Base-by-base conservation (phyloP, 805 yeast species). In the Monosporozyma solicola region DNA sequence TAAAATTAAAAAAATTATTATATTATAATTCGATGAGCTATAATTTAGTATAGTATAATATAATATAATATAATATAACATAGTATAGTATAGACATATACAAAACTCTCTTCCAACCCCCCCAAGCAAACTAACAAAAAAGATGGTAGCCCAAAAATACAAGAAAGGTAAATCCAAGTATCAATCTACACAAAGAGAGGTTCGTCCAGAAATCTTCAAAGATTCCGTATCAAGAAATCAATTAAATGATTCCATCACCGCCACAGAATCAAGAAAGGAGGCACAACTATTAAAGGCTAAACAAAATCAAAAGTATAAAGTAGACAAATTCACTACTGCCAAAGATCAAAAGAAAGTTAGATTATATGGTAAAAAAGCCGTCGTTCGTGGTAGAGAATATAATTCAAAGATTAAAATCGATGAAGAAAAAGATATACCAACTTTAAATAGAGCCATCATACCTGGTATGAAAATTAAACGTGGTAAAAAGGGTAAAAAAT, bases 401-500 rank as follows among this genome's bases (percentile, higher is more conserved):
- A 58, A 54, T 13, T 87, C 83, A 63, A 75, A 82, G 10, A 13
- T 20, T n/a, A 51, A 47, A 11, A 39, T 29, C 31, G 97, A 91
- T 59, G 84, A 82, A 55, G 95, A 90, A 60, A 73, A 91, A 41
- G 82, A 85, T 46, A 73, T 91, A 37, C 97, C 97, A 31, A 75
- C 77, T 27, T 75, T 92, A 63, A 92, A 92, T 68, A 84, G 80
- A 58, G 88, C 97, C 3, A 77, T 91, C 35, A 79, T 82, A 48
- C 97, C 98, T 0, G 98, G 98, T 41, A 84, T 85, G 49, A 82
- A 80, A 55, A 83, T 82, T 62, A 79, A 76, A 60, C 74, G 74
- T 48, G 97, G 97, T 48, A 92, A 92, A 72, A 91, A 91, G 66
- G 94, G 94, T 41, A 87, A 87, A 72, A 83, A 82, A 62, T 85